Conservation (phyloP, 495 filamentous ascomycete genomes). For the Penicillium roqueforti region DNA sequence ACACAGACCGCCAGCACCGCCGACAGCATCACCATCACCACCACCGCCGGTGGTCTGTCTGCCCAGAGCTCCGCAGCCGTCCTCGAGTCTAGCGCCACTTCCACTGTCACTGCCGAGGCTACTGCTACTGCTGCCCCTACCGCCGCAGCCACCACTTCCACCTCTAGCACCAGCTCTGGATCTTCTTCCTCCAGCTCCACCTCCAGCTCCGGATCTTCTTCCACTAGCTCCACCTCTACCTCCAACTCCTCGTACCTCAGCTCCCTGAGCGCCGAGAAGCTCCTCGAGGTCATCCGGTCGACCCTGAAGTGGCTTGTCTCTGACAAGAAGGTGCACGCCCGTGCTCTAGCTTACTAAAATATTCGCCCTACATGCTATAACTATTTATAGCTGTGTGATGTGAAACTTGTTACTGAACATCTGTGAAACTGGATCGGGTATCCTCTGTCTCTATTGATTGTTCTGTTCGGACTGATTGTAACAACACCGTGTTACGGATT, state of each 20-base stretch:
- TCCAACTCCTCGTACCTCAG: constrained; percentile 32
- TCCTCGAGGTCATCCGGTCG: constrained; percentile 31
- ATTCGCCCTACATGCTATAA: background rate
- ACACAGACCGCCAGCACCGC: constrained; percentile 20
- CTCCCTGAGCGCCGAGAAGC: constrained; percentile 36
- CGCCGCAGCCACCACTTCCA: constrained; percentile 1
- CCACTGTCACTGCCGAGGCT: background rate
- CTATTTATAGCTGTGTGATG: constrained; percentile 9
- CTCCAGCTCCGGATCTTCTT: no score
- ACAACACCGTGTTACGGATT: constrained; percentile 16
- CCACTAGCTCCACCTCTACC: background rate
- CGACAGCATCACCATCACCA: constrained; percentile 18
- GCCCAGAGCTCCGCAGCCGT: constrained; percentile 14
- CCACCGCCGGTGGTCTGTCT: constrained; percentile 23
- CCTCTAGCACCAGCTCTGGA: constrained; percentile 1
- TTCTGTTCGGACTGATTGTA: constrained; percentile 10
- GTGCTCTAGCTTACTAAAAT: constrained; percentile 29
- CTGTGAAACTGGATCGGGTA: constrained; percentile 12
- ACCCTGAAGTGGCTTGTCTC: constrained; percentile 39
- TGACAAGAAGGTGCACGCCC: constrained; percentile 35
- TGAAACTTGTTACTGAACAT: constrained; percentile 9
- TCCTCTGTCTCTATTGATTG: constrained; percentile 9
- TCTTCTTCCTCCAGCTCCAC: background rate
- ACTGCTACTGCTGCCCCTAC: background rate
- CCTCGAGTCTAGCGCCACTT: constrained; percentile 14